Evolutionary conservation across 2,329 filamentous ascomycete genomes (phyloP), one percentile per base, ranked within the genome.

Genomic region (Beauveria medogensis): DNA sequence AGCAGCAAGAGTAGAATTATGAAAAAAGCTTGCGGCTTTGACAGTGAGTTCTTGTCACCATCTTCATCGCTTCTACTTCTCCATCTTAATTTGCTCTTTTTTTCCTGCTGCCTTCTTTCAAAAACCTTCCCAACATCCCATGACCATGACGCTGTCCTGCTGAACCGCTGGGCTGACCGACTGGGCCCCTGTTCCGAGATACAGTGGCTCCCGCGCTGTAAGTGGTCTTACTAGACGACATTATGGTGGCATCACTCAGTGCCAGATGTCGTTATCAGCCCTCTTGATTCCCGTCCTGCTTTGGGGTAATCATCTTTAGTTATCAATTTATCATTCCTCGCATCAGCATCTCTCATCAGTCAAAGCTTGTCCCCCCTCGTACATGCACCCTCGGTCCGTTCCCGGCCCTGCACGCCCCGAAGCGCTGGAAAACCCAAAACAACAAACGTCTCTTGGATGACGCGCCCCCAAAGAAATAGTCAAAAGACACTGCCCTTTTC

Each of bases 111-210:
- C 34, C 12, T 16, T 37, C 34, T 37, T 37, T 14, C 34, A 37
- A 37, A 37, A 2, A 16, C 34, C 14, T 16, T 37, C 12, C 34
- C 5, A 37, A 10, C 34, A 37, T 16, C 34, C 3, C 22, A 44
- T 28, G 20, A 30, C 26, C 50, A 48, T 48, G 58, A 54, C 50
- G 14, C 51, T 30, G 50, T 54, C 46, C 58, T 43, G 58, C 58
- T 60, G 58, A 16, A 20, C 41, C 10, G 30, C 20, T 50, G 30
- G 48, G 37, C 58, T 60, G 58, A 60, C 58, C 40, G 34, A 14
- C 48, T 18, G n/a, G 22, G n/a, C 16, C 30, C 46, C 30, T 46
- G 9, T n/a, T 34, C n/a, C 7, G 10, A 40, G 24, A 48, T 57
- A 48, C 55, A 24, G 30, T 40, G 24, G 55, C 37, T 46, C 44